Conservation (phyloP, 495 filamentous ascomycete genomes). For the Corynascus novoguineensis region DNA sequence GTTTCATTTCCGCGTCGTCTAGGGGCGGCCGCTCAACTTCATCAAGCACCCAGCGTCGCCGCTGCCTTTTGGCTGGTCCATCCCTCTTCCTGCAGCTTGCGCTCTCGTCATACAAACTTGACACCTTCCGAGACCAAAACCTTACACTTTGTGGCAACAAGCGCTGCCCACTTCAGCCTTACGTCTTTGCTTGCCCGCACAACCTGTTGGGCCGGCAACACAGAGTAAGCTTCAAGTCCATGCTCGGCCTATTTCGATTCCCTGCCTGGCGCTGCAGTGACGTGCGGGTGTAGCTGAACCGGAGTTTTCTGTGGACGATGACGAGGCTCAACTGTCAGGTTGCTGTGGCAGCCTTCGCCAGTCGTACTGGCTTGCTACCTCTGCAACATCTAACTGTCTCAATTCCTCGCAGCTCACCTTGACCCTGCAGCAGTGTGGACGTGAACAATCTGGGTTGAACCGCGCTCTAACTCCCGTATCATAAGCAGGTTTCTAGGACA, state of each 20-base stretch:
- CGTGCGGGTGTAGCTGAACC: not conserved
- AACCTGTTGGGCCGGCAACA: not conserved
- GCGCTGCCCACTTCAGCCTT: not conserved
- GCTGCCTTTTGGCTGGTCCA: not conserved
- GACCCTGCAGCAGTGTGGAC: not conserved
- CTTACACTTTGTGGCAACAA: not conserved
- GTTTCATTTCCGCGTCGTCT: slow-evolving; percentile 1
- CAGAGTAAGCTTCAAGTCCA: slow-evolving; percentile 7
- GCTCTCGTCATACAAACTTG: not conserved
- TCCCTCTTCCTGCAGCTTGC: not conserved
- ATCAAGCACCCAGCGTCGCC: slow-evolving; percentile 3
- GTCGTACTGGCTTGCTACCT: slow-evolving; percentile 9
- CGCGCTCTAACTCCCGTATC: slow-evolving; percentile 12
- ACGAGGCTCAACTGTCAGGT: not conserved
- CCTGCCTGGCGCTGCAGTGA: not conserved
- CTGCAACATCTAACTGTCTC: too few relatives aligned
- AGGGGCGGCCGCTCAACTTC: slow-evolving; percentile 9
- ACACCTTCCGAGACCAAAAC: not conserved
- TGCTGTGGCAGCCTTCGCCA: slow-evolving; percentile 13
- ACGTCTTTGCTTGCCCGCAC: not conserved
- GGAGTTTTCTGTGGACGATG: not conserved
- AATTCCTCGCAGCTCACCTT: not conserved
- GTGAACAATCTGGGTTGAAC: slow-evolving; percentile 6
- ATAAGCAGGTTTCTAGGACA: slow-evolving; percentile 1
- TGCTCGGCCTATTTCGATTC: not conserved